Conservation (phyloP, 306 rosid genomes). For the Corylus avellana region DNA sequence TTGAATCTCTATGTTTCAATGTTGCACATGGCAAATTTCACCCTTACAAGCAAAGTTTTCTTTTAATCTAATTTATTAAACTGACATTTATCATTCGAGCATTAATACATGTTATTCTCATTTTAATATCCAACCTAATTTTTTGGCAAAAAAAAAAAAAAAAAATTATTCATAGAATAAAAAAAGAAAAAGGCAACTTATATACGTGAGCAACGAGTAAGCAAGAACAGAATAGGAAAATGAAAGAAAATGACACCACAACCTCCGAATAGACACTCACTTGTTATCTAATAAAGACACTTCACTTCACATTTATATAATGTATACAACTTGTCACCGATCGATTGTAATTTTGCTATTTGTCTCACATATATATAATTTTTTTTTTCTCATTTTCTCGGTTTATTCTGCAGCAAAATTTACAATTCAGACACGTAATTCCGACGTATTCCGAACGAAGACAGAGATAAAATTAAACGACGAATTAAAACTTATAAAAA, state of each 20-base stretch:
- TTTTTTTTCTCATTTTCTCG: constrained; percentile 3
- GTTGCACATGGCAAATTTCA: background rate
- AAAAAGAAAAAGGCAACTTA: background rate
- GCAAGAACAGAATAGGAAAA: constrained; percentile 7
- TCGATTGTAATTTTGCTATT: constrained; percentile 41
- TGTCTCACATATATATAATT: background rate
- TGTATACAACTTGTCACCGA: constrained; percentile 16
- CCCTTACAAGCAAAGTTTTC: background rate
- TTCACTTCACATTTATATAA: background rate
- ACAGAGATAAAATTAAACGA: constrained; percentile 2
- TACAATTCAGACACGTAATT: constrained; percentile 37
- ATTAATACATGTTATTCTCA: too few species aligned
- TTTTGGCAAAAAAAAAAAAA: too few species aligned
- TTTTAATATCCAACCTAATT: too few species aligned
- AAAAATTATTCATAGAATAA: too few species aligned
- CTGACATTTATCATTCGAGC: too few species aligned
- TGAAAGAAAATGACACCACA: constrained; percentile 38
- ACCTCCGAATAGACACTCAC: constrained; percentile 27
- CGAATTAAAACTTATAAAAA: background rate
- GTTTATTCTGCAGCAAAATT: constrained; percentile 50
- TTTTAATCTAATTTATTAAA: too few species aligned
- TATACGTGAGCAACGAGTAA: constrained; percentile 14
- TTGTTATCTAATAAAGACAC: constrained; percentile 18
- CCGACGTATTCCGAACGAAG: constrained; percentile 4
- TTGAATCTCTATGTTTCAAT: background rate